Evolutionary conservation across 345 rosid species (phyloP).

Genomic region (Mercurialis annua): DNA sequence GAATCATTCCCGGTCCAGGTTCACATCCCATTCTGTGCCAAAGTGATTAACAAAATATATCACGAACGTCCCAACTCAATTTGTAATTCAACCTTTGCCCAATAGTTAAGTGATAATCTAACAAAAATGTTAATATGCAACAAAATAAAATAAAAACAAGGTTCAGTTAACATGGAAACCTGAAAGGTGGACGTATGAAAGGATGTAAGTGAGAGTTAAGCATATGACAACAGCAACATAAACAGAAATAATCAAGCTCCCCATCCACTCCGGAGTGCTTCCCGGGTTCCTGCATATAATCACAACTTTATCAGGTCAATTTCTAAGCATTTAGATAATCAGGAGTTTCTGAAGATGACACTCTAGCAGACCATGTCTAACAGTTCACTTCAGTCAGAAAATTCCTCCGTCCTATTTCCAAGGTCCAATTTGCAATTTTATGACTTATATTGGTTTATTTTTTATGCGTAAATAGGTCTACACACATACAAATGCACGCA

Average conservation of each 20-base stretch:
- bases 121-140: conserved; percentile 10
- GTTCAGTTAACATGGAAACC: conserved; percentile 39
- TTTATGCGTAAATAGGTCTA: not conserved
- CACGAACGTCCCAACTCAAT: not conserved
- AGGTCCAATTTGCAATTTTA: not conserved
- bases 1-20: not conserved
- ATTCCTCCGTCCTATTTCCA: not conserved
- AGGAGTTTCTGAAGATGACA: not conserved
- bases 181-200: conserved; percentile 86
- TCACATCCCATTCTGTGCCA: not conserved
- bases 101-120: not conserved
- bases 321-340: not conserved
- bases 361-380: no score
- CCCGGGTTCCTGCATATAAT: conserved; percentile 72
- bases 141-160: conserved; percentile 6
- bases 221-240: conserved; percentile 57
- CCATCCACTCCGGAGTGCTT: conserved; percentile 83
- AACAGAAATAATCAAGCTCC: conserved; percentile 48
- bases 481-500: not conserved
- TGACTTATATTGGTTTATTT: not conserved
- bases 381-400: not conserved
- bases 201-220: conserved; percentile 72
- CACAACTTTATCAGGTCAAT: conserved; percentile 7
- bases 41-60: not conserved
- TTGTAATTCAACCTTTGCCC: not conserved